These are phyloP conservation scores for Lecanicillium sp. DNA, from an alignment of 2,329 filamentous ascomycete genomes.

Conservation along the genomic window DNA sequence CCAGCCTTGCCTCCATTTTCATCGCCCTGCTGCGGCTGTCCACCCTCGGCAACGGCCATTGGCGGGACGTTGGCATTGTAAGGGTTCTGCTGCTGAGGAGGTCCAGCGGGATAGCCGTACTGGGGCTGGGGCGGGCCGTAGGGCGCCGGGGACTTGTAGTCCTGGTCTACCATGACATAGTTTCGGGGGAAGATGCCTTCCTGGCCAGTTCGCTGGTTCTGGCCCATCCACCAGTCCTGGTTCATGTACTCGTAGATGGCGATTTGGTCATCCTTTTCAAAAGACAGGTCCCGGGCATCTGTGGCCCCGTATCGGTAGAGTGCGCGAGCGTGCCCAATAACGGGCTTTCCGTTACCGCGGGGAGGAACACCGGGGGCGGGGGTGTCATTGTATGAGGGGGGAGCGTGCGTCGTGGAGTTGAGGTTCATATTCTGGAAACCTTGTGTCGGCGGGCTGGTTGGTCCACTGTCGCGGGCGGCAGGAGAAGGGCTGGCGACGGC, in stretches of 20 bases:
- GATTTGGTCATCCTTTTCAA: slow-evolving; percentile 75
- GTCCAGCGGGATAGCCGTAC: slow-evolving; percentile 35
- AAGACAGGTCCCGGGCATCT: slow-evolving; percentile 74
- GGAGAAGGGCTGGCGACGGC: slow-evolving; percentile 23
- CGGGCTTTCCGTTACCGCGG: slow-evolving; percentile 40
- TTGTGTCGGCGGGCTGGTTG: slow-evolving; percentile 28
- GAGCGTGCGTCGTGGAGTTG: slow-evolving; percentile 31
- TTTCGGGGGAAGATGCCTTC: slow-evolving; percentile 94
- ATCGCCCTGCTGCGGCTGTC: slow-evolving; percentile 26
- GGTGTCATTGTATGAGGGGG: slow-evolving; percentile 48
- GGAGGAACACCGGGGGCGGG: slow-evolving; percentile 35
- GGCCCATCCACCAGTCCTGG: slow-evolving; percentile 92
- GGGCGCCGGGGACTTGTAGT: slow-evolving; percentile 37
- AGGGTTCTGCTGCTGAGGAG: slow-evolving; percentile 49
- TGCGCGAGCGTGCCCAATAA: slow-evolving; percentile 70
- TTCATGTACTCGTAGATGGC: slow-evolving; percentile 90
- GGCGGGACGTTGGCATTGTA: slow-evolving; percentile 67
- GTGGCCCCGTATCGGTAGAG: slow-evolving; percentile 76
- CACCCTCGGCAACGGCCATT: slow-evolving; percentile 62
- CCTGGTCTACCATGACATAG: slow-evolving; percentile 73
- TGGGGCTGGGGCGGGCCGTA: slow-evolving; percentile 30
- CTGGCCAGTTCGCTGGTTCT: slow-evolving; percentile 71
- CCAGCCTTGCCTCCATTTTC: slow-evolving; percentile 56
- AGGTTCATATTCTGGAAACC: slow-evolving; percentile 39
- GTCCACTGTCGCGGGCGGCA: slow-evolving; percentile 25